Evolutionary conservation across 2,329 filamentous ascomycete genomes (phyloP), one percentile per base, ranked within the genome.

Genomic region (Blumeria graminis): DNA sequence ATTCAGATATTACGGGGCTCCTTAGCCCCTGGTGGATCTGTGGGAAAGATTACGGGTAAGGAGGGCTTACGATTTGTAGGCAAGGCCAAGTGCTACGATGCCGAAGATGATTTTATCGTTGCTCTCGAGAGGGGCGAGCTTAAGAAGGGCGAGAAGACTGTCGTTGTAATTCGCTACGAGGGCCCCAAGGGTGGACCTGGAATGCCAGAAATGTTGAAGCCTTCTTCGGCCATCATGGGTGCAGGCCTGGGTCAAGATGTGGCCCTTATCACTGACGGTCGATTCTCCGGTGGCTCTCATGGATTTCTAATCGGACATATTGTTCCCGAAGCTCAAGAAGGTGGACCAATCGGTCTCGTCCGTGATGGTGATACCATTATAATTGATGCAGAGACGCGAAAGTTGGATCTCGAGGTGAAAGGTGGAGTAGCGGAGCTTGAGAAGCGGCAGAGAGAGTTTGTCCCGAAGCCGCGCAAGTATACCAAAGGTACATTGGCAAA

Each of bases 41-140:
- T 86, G 1, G 82, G 81, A 50, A 86, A 86, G 69, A 86, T 86
- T 66, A 86, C 82, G 1, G 82, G 82, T 46, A 86, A 86, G 68
- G 82, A 86, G 69, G 82, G 82, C 22, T 74, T 76, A 11, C 64
- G 70, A 8, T 86, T 86, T 68, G 76, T 72, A 1, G 82, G 82
- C 54, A 83, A 80, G 64, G 82, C 82, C 1, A 79, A 78, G 61
- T 80, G 81, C 62, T 86, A 81, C 67, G 78, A 86, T 64, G 73
- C 73, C 18, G 82, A 86, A 67, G 80, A 85, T 60, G 72, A 75
- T 59, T 84, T 86, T 69, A 79, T 85, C 62, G 66, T 71, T 36
- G 80, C 81, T 1, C 74, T 86, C 33, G 82, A 86, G 68, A 69
- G 70, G 39, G 78, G 78, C 22, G 78, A 81, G 60, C 78, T 86